Conservation (phyloP, 345 rosid species). For the Citrus unshiu region DNA sequence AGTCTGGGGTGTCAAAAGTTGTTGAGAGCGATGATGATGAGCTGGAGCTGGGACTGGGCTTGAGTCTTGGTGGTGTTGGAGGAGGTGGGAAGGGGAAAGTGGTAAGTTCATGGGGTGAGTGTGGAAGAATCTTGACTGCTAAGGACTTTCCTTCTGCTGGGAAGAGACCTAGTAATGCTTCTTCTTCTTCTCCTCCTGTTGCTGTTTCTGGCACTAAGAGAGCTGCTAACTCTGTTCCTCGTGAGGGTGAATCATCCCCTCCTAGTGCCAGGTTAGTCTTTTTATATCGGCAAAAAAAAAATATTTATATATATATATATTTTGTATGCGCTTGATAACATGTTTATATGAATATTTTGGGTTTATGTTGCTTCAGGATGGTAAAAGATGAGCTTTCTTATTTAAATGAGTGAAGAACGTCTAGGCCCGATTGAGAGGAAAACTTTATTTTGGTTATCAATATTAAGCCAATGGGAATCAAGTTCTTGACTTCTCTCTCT, state of each 20-base stretch:
- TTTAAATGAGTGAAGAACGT: not conserved
- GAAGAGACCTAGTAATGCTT: conserved; percentile 14
- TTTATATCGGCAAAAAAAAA: not conserved
- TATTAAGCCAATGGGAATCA: not conserved
- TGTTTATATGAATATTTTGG: not conserved
- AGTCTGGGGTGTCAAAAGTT: conserved; percentile 29
- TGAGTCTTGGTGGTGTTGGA: conserved; percentile 59
- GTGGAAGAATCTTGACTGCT: conserved; percentile 75
- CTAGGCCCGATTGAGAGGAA: not conserved
- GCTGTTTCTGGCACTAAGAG: conserved; percentile 58
- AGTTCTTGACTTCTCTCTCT: not conserved
- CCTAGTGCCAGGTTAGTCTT: conserved; percentile 50
- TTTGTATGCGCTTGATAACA: not conserved
- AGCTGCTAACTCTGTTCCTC: conserved; percentile 63
- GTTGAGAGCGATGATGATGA: conserved; percentile 49
- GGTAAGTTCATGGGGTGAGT: conserved; percentile 58
- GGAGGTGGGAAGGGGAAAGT: conserved; percentile 35
- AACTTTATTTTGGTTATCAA: not conserved
- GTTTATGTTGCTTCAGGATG: too few species aligned
- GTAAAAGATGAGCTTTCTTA: not conserved
- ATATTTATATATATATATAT: not conserved
- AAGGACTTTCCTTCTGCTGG: conserved; percentile 61
- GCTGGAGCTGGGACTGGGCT: conserved; percentile 65
- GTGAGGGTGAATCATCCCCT: conserved; percentile 64
- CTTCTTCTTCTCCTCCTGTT: conserved; percentile 24